Evolutionary conservation across 1,284 basidiomycete species (phyloP).

Genomic region (Moesziomyces globuligerus): DNA sequence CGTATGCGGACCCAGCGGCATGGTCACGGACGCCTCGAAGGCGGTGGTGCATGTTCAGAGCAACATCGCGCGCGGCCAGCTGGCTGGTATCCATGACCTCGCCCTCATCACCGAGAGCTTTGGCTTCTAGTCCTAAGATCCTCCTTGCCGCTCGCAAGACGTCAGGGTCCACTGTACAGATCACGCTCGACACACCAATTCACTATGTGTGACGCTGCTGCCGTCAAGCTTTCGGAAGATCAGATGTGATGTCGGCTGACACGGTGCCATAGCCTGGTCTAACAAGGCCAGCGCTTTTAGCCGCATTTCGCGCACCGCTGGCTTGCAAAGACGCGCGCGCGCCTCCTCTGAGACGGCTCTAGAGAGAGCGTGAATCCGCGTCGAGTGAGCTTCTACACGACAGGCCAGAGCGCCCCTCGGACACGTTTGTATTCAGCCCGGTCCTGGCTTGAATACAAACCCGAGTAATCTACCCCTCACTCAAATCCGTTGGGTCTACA

Average conservation of each 20-base stretch:
- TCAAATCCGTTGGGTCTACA: conserved; percentile 18
- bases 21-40: conserved; percentile 44
- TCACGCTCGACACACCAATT: too few relatives aligned
- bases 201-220: too few relatives aligned
- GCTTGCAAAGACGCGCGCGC: too few relatives aligned
- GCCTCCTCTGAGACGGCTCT: not conserved
- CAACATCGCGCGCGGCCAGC: conserved; percentile 28
- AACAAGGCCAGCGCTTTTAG: not conserved
- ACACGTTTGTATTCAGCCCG: conserved; percentile 1
- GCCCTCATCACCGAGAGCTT: conserved; percentile 43
- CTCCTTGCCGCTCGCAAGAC: too few relatives aligned
- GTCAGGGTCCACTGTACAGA: too few relatives aligned
- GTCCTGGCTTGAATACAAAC: conserved; percentile 4
- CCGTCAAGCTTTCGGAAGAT: too few relatives aligned
- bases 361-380: conserved; percentile 20
- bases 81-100: conserved; percentile 11
- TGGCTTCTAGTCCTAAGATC: too few relatives aligned
- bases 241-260: too few relatives aligned
- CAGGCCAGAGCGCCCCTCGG: not conserved
- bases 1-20: conserved; percentile 37
- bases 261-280: too few relatives aligned
- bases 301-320: too few relatives aligned
- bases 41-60: conserved; percentile 27
- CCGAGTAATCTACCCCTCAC: not conserved
- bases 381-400: conserved; percentile 15